These are phyloP conservation scores for Euphrasia arctica DNA, from an alignment of 305 asterid genomes.

Conservation along the genomic window DNA sequence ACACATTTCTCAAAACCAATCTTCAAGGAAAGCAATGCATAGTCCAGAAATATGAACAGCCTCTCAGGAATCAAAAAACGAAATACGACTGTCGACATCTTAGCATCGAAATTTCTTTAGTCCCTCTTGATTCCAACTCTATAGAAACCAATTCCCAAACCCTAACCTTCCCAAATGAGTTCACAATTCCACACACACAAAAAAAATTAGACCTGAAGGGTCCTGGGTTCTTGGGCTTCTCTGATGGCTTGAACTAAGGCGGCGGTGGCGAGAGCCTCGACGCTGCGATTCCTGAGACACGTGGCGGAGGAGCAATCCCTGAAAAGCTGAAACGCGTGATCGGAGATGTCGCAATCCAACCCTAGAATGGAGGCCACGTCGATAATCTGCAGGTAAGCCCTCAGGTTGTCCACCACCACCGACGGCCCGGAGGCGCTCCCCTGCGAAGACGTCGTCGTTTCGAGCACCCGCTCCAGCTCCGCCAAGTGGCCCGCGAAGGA, in stretches of 20 bases:
- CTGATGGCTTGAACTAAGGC: constrained; percentile 95
- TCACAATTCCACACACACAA: constrained; percentile 12
- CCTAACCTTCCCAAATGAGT: constrained; percentile 13
- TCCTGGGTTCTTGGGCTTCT: constrained; percentile 97
- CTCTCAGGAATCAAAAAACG: not conserved
- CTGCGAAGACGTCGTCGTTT: constrained; percentile 64
- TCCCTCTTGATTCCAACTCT: constrained; percentile 9
- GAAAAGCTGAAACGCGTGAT: constrained; percentile 93
- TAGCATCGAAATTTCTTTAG: not conserved
- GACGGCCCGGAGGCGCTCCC: constrained; percentile 57
- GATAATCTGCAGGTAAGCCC: constrained; percentile 95
- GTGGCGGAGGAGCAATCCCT: constrained; percentile 95
- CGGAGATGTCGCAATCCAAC: constrained; percentile 81
- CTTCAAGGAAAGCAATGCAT: too few relatives aligned
- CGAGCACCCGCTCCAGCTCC: constrained; percentile 91
- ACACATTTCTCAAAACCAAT: too few relatives aligned
- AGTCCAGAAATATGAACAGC: too few relatives aligned
- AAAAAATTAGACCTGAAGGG: constrained; percentile 69
- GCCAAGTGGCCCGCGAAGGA: constrained; percentile 89
- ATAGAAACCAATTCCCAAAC: constrained; percentile 11
- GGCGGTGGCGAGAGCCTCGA: constrained; percentile 95
- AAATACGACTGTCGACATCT: not conserved
- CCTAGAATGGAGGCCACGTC: constrained; percentile 90
- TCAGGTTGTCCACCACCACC: constrained; percentile 83
- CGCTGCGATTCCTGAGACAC: constrained; percentile 93